A percentile compares a stretch with the other conserved stretches of the same genome.
These are phyloP conservation scores for Boletus huronensis DNA, from an alignment of 768 basidiomycete species.

Conservation along the genomic window DNA sequence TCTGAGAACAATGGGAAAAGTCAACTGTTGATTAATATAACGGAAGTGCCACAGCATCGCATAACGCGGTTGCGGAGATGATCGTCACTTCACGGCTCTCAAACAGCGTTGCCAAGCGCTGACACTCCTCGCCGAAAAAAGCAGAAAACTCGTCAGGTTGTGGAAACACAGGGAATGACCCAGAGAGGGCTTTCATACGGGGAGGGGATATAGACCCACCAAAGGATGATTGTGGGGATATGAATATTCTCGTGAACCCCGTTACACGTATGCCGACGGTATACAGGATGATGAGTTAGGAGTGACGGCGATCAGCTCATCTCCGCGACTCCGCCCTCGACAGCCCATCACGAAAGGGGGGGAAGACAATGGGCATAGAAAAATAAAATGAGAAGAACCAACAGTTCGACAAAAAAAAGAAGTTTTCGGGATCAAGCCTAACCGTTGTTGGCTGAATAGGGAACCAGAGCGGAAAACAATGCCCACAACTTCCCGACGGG, in stretches of 20 bases:
- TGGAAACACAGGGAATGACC: slow-evolving; percentile 1
- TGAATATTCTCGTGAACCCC: slow-evolving; percentile 11
- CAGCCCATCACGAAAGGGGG: slow-evolving; percentile 18
- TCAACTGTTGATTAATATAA: slow-evolving; percentile 1
- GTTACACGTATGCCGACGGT: slow-evolving; percentile 6
- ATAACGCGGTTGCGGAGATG: slow-evolving; percentile 11
- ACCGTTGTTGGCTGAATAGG: slow-evolving; percentile 3
- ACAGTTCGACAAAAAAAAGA: neutral
- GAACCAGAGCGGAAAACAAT: slow-evolving; percentile 4
- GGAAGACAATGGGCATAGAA: neutral
- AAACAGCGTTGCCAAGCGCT: neutral
- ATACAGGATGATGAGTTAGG: slow-evolving; percentile 21
- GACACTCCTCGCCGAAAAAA: neutral
- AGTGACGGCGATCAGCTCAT: slow-evolving; percentile 29
- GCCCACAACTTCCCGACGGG: neutral
- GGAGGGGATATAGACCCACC: neutral
- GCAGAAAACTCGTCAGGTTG: neutral
- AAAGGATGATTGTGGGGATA: slow-evolving; percentile 4
- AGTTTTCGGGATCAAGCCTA: neutral
- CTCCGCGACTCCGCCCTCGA: slow-evolving; percentile 18
- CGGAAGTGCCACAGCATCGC: slow-evolving; percentile 7
- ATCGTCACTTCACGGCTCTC: slow-evolving; percentile 3
- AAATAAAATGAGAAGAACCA: neutral
- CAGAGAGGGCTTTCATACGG: neutral
- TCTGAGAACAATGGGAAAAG: slow-evolving; percentile 13